A percentile compares a stretch with the other conserved stretches of the same genome.
Evolutionary conservation across 257 asterid genomes (phyloP).

Genomic region (Eucommia ulmoides): DNA sequence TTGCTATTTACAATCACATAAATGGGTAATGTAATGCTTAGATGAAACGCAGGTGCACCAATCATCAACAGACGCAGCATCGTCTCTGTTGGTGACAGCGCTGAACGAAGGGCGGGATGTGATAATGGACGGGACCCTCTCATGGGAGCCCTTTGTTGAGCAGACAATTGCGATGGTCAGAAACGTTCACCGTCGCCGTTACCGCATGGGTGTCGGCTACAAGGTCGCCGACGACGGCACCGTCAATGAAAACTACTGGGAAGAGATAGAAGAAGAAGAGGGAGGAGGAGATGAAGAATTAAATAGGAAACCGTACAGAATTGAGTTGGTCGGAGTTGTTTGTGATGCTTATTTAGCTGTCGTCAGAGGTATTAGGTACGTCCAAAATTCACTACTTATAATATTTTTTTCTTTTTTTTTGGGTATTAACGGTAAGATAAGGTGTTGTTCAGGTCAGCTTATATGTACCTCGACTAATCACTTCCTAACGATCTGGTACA

Average conservation of each 20-base stretch:
- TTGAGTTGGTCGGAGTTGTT: constrained; percentile 87
- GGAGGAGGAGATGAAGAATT: constrained; percentile 10
- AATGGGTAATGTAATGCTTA: background rate
- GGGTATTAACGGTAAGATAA: background rate
- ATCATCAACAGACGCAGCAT: constrained; percentile 91
- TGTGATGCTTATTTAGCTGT: constrained; percentile 88
- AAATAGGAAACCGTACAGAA: constrained; percentile 54
- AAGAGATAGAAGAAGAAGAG: constrained; percentile 28
- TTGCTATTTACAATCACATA: background rate
- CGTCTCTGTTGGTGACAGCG: constrained; percentile 83
- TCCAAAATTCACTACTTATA: background rate
- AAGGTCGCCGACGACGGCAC: constrained; percentile 66
- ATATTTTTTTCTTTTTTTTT: background rate
- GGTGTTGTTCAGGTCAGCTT: too few species aligned
- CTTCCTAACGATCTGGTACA: too few species aligned
- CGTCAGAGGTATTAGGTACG: constrained; percentile 82
- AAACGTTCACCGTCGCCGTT: constrained; percentile 57
- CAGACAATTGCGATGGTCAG: constrained; percentile 83
- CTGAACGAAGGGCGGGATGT: constrained; percentile 93
- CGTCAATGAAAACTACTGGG: constrained; percentile 72
- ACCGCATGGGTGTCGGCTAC: constrained; percentile 89
- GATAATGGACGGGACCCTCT: constrained; percentile 92
- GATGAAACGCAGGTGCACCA: constrained; percentile 74
- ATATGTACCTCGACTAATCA: too few species aligned
- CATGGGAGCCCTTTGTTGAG: constrained; percentile 95